phyloP scores from a whole-genome alignment of 176 grass and related monocot species.

The Aegilops bicornis region DNA sequence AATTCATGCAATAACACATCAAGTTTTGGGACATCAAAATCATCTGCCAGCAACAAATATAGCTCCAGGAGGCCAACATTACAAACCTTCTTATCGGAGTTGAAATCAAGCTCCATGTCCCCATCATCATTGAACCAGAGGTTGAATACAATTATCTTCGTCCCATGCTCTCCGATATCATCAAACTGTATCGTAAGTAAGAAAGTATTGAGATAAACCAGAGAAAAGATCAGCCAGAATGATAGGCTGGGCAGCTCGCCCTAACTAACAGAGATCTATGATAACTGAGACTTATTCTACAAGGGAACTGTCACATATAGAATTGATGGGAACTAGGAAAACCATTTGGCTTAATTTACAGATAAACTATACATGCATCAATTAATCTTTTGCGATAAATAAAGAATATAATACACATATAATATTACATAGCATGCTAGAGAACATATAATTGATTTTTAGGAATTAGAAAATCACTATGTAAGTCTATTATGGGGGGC shows the following conservation, averaged over 20 bases:
- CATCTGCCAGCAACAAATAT: conserved; percentile 6
- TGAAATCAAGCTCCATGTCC: conserved; percentile 92
- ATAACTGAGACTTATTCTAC: conserved; percentile 8
- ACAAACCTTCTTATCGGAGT: conserved; percentile 70
- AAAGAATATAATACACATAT: background rate
- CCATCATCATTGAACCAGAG: conserved; percentile 98
- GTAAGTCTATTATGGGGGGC: background rate
- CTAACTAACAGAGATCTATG: conserved; percentile 11
- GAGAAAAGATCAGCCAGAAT: background rate
- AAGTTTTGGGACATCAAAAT: background rate
- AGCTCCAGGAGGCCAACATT: conserved; percentile 24
- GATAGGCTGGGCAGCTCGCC: conserved; percentile 18
- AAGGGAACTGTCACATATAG: background rate
- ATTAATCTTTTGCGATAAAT: background rate
- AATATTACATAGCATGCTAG: conserved; percentile 20
- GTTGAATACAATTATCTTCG: conserved; percentile 92
- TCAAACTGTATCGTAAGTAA: conserved; percentile 64
- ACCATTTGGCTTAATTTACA: conserved; percentile 1
- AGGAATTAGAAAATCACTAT: conserved; percentile 4
- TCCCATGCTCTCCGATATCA: conserved; percentile 85
- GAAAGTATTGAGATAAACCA: conserved; percentile 12
- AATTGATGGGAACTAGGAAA: conserved; percentile 1
- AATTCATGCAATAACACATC: conserved; percentile 11
- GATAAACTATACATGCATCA: conserved; percentile 14
- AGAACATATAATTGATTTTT: conserved; percentile 11